Conservation (phyloP, 768 basidiomycete genomes). For the Boletus sp. region DNA sequence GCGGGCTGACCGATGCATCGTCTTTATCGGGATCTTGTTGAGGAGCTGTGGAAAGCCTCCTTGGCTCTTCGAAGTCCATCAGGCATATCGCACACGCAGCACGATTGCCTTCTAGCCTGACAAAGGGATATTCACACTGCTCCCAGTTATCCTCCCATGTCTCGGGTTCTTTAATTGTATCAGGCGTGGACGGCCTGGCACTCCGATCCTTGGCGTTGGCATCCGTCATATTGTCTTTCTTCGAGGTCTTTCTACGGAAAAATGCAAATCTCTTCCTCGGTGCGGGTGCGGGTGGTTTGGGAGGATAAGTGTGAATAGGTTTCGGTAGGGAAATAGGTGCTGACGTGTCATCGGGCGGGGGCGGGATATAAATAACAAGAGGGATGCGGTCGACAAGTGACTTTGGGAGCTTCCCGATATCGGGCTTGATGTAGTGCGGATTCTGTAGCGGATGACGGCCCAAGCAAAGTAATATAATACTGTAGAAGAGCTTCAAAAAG, state of each 20-base stretch:
- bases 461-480: constrained; percentile 71
- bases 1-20: constrained; percentile 4
- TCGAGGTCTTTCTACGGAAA: constrained; percentile 34
- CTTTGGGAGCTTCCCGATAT: constrained; percentile 71
- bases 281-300: constrained; percentile 37
- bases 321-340: constrained; percentile 43
- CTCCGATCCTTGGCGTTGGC: constrained; percentile 17
- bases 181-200: constrained; percentile 5
- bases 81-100: constrained; percentile 84
- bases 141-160: constrained; percentile 83
- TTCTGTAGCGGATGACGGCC: constrained; percentile 79
- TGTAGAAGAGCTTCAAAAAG: constrained; percentile 62
- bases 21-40: constrained; percentile 31
- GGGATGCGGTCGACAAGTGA: constrained; percentile 75
- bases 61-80: constrained; percentile 80
- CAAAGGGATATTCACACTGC: constrained; percentile 72
- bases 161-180: constrained; percentile 33
- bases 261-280: constrained; percentile 52
- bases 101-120: constrained; percentile 76
- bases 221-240: constrained; percentile 19
- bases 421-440: constrained; percentile 69
- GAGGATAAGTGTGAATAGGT: constrained; percentile 60
- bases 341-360: constrained; percentile 54
- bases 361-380: constrained; percentile 80
- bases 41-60: constrained; percentile 24